phyloP scores from a whole-genome alignment of 1,284 basidiomycete species.

The Jaminaea rosea region DNA sequence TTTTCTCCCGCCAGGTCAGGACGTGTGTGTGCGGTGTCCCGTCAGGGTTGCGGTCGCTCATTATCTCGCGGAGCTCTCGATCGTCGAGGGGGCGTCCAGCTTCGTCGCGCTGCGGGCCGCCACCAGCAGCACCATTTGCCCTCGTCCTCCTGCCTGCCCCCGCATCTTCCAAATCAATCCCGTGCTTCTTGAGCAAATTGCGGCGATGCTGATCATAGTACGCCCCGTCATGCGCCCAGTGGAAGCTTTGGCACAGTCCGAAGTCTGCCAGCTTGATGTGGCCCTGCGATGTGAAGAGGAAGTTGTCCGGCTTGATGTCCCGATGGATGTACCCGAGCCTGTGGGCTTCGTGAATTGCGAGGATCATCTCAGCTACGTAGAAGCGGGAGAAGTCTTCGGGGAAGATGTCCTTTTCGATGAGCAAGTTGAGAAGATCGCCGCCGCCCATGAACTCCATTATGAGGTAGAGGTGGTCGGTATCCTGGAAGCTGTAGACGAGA shows the following conservation, averaged over 20 bases:
- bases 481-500: constrained; percentile 64
- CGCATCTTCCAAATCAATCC: constrained; percentile 76
- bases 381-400: constrained; percentile 87
- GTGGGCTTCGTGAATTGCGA: constrained; percentile 90
- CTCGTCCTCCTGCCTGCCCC: constrained; percentile 50
- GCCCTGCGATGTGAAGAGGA: constrained; percentile 81
- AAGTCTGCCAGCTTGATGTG: constrained; percentile 94
- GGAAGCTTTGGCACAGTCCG: constrained; percentile 58
- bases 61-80: constrained; percentile 30
- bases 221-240: constrained; percentile 45
- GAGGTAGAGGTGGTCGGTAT: constrained; percentile 76
- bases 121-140: background rate
- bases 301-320: constrained; percentile 95
- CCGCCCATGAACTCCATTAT: constrained; percentile 84
- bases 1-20: constrained; percentile 82
- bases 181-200: constrained; percentile 80
- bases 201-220: constrained; percentile 87
- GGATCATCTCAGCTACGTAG: constrained; percentile 94
- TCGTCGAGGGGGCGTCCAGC: constrained; percentile 16
- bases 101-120: constrained; percentile 1
- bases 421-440: constrained; percentile 84
- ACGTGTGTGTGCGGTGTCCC: constrained; percentile 42
- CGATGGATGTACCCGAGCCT: constrained; percentile 91
- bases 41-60: constrained; percentile 38
- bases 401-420: constrained; percentile 88